Evolutionary conservation across 2,329 filamentous ascomycete species (phyloP).

Genomic region (Monosporascus ibericus): DNA sequence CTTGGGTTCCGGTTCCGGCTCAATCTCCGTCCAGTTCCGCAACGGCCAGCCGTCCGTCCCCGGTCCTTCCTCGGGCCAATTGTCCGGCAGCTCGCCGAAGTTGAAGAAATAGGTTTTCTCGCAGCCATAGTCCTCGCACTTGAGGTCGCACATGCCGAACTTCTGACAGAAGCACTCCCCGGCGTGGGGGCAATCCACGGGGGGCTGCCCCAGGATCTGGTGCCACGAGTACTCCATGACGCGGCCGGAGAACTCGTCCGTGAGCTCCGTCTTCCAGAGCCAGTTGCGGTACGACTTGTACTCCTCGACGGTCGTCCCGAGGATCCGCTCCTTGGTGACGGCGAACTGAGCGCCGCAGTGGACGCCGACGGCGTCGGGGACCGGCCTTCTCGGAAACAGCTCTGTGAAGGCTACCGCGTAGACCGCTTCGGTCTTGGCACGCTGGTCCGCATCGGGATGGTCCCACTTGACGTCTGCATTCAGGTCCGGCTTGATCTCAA

Average conservation of each 20-base stretch:
- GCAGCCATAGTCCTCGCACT: constrained; percentile 32
- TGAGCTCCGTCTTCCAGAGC: constrained; percentile 39
- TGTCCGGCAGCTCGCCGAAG: constrained; percentile 8
- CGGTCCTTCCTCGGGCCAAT: constrained; percentile 7
- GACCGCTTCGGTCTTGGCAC: constrained; percentile 28
- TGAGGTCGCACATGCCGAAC: constrained; percentile 42
- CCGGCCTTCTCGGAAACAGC: constrained; percentile 16
- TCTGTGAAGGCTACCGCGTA: constrained; percentile 17
- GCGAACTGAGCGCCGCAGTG: constrained; percentile 51
- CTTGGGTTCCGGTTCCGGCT: neutral
- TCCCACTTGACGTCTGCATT: constrained; percentile 7
- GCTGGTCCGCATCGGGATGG: constrained; percentile 24
- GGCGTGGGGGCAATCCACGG: constrained; percentile 46
- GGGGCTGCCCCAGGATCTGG: constrained; percentile 21
- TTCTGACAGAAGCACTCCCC: constrained; percentile 51
- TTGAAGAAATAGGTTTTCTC: constrained; percentile 35
- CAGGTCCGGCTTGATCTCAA: constrained; percentile 16
- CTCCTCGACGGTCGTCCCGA: constrained; percentile 32
- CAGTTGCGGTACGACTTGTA: constrained; percentile 45
- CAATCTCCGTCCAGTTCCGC: constrained; percentile 3
- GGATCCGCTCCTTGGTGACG: constrained; percentile 38
- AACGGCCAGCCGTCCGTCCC: constrained; percentile 7
- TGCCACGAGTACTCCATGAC: constrained; percentile 54
- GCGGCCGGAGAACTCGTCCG: constrained; percentile 41
- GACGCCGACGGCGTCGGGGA: constrained; percentile 34